Evolutionary conservation across 2,329 filamentous ascomycete species (phyloP).

Genomic region (Knufia fluminis): DNA sequence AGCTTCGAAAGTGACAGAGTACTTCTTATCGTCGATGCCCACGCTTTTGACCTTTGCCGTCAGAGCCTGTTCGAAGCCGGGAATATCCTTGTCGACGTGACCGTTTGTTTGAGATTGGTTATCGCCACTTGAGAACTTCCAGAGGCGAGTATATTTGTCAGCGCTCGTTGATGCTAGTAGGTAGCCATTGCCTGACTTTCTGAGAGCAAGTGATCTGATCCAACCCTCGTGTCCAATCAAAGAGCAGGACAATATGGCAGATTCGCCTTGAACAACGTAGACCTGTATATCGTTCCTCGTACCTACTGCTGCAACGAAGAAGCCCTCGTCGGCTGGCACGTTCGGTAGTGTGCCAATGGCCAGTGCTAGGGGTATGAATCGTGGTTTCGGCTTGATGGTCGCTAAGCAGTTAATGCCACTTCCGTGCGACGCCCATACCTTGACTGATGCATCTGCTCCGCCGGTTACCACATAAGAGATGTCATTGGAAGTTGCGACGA

Average conservation of each 20-base stretch:
- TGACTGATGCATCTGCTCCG: slow-evolving; percentile 54
- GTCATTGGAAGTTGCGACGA: slow-evolving; percentile 40
- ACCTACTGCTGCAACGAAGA: slow-evolving; percentile 74
- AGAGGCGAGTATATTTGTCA: slow-evolving; percentile 92
- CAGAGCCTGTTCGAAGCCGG: slow-evolving; percentile 41
- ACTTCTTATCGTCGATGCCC: slow-evolving; percentile 51
- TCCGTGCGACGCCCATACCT: slow-evolving; percentile 55
- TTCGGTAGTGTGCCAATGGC: slow-evolving; percentile 55
- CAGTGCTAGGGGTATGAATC: slow-evolving; percentile 71
- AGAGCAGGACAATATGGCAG: slow-evolving; percentile 56
- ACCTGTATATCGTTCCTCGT: slow-evolving; percentile 77
- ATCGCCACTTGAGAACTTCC: slow-evolving; percentile 68
- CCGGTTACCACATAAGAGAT: slow-evolving; percentile 47
- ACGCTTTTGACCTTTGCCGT: slow-evolving; percentile 86
- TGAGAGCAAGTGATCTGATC: slow-evolving; percentile 79
- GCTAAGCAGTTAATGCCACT: slow-evolving; percentile 48
- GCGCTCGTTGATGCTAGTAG: slow-evolving; percentile 89
- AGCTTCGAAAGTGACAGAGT: slow-evolving; percentile 85
- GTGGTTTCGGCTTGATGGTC: slow-evolving; percentile 62
- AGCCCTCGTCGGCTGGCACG: slow-evolving; percentile 35
- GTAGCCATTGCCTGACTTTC: slow-evolving; percentile 56
- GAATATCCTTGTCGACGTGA: slow-evolving; percentile 30
- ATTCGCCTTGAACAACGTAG: slow-evolving; percentile 47
- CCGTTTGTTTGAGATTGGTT: background rate
- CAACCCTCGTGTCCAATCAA: slow-evolving; percentile 88